A percentile compares a stretch with the other conserved stretches of the same genome.
These are phyloP conservation scores for Amanita polypyramis DNA, from an alignment of 768 basidiomycete genomes.

Conservation along the genomic window DNA sequence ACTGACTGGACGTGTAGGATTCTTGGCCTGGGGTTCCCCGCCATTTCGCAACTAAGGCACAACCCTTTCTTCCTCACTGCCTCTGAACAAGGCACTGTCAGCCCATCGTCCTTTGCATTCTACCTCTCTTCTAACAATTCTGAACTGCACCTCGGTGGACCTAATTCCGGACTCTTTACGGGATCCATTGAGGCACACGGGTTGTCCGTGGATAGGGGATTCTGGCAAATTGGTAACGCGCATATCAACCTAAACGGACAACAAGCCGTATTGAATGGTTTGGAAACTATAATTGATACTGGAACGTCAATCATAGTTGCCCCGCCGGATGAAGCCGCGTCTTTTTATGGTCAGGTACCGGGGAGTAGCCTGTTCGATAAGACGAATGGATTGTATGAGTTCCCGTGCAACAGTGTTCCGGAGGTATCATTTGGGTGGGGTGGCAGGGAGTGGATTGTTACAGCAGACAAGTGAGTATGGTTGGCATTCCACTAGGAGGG, in stretches of 20 bases:
- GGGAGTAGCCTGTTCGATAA: background rate
- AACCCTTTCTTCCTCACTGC: slow-evolving; percentile 1
- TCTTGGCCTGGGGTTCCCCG: background rate
- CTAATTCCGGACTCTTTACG: background rate
- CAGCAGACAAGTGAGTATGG: background rate
- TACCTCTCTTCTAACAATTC: background rate
- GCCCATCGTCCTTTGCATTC: background rate
- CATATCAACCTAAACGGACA: background rate
- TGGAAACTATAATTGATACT: slow-evolving; percentile 2
- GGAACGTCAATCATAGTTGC: background rate
- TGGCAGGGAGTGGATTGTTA: background rate
- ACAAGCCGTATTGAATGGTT: background rate
- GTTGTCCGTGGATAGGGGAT: background rate
- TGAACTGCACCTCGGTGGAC: background rate
- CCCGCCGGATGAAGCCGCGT: background rate
- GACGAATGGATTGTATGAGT: background rate
- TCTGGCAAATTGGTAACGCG: slow-evolving; percentile 3
- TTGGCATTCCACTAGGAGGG: background rate
- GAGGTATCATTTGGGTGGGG: slow-evolving; percentile 2
- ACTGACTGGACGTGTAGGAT: background rate
- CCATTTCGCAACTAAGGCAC: background rate
- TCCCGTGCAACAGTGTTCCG: slow-evolving; percentile 2
- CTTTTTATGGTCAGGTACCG: background rate
- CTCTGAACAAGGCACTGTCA: background rate
- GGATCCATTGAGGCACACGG: background rate